Evolutionary conservation across 495 filamentous ascomycete genomes (phyloP), one percentile per base, ranked within the genome.

Genomic region (Elaphomyces granulatus): DNA sequence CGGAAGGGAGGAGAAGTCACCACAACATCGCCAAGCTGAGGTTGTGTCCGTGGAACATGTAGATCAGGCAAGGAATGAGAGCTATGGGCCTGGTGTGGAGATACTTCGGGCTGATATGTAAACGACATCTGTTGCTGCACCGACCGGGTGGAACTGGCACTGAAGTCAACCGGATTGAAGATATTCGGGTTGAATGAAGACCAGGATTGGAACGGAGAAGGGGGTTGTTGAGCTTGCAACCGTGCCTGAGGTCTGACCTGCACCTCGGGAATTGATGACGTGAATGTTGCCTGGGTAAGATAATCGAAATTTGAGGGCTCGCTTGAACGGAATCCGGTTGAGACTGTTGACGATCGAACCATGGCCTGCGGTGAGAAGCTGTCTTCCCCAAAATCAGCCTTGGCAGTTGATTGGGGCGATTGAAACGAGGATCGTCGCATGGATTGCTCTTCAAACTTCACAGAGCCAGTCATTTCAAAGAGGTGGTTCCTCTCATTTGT

Each of bases 111-210:
- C 16, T 32, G 33, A 21, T 19, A 17, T 17, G 48, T 38, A 42
- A 64, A 51, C 2, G 54, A 45, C 50, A 66, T 55, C 8, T 59
- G 56, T 16, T 48, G 55, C 4, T 47, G 20, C 17, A 64, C 37
- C 6, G 55, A 37, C 28, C 60, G 60, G 9, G 26, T 50, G 12
- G 45, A 34, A 1, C 47, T 16, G 3, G 49, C 18, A 9, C 41
- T 46, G 45, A 58, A 66, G 30, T 59, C 60, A n/a, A 64, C 48
- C 0, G 62, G 43, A 15, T 47, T 46, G 53, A 59, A 68, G 28
- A 66, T 48, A 34, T 58, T 57, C 33, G 55, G 61, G n/a, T 63
- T 56, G 51, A 61, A 65, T 3, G 56, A 46, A 2, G 63, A 55
- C 60, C 62, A 68, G n/a, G 50, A 30, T 14, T 62, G 59, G 21